Evolutionary conservation across 2,329 filamentous ascomycete species (phyloP).

Genomic region (Colletotrichum destructivum): DNA sequence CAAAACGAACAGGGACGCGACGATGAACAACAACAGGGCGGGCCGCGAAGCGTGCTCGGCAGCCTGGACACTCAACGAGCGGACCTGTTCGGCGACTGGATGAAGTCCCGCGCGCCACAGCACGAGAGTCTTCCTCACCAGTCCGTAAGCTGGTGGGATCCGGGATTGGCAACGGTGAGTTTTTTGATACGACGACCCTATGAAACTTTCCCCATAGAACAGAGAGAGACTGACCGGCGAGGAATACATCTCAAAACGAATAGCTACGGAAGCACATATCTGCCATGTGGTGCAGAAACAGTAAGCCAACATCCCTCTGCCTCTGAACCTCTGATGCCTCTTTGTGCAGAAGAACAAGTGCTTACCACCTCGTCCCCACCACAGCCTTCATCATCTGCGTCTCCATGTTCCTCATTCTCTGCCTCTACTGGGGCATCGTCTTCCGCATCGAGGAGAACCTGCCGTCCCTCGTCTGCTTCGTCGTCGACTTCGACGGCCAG

Average conservation of each 20-base stretch:
- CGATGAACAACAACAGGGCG: not conserved
- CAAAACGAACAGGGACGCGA: not conserved
- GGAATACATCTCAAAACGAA: too few species aligned
- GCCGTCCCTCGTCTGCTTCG: conserved; percentile 21
- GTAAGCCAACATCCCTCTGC: not conserved
- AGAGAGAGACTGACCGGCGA: not conserved
- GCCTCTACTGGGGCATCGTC: conserved; percentile 30
- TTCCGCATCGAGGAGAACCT: conserved; percentile 30
- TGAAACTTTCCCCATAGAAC: not conserved
- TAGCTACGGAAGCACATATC: conserved; percentile 27
- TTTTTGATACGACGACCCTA: not conserved
- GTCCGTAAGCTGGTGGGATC: conserved; percentile 36
- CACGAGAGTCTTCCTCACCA: conserved; percentile 23
- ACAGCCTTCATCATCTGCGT: conserved; percentile 28
- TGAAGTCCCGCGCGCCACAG: conserved; percentile 14
- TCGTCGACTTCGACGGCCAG: conserved; percentile 31
- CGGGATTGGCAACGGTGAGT: conserved; percentile 16
- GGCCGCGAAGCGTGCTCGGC: not conserved
- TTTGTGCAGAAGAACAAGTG: not conserved
- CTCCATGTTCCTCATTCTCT: conserved; percentile 14
- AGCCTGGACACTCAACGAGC: conserved; percentile 12
- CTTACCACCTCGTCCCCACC: not conserved
- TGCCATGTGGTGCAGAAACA: conserved; percentile 30
- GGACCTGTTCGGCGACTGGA: conserved; percentile 13
- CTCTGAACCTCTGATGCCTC: too few species aligned